Evolutionary conservation across 805 yeast genomes (phyloP), one percentile per base, ranked within the genome.

Genomic region (Tetrapisispora iriomotensis): DNA sequence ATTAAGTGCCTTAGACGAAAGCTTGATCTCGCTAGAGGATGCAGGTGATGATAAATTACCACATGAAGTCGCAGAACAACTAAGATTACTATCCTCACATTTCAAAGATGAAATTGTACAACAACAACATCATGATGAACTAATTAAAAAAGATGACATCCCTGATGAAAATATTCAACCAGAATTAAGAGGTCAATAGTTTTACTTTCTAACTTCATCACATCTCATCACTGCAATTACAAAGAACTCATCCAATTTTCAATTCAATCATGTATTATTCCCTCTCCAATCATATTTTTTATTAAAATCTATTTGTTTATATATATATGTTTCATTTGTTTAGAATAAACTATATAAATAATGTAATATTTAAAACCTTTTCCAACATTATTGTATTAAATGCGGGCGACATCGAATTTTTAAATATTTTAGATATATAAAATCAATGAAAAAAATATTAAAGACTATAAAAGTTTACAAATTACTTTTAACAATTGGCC

Each of bases 121-220:
- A 19, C 39, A 49, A 15, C 41, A 38, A 8, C 37, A 45, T 33
- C 52, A 47, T 23, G 46, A 47, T 32, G 47, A 42, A 22, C 12
- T 31, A 17, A 42, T 38, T n/a, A 40, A 41, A 14, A 29, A 55
- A 23, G 53, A 47, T 13, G 58, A 51, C 21, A 52, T 52, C 21
- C 45, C 58, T 1, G 62, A 58, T 36, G 64, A 58, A 38, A 60
- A 60, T 36, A 60, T 60, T 37, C 64, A 60, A 42, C 64, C 64
- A 9, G 62, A 58, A 44, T 45, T 60, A 38, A 54, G 62, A 45
- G 61, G 57, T 10, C 59, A 57, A 28, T 59, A 38, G 18, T 13
- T 29, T 28, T 10, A 14, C 4, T 14, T 14, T 14, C 13, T 8
- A 8, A 14, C 8, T 28, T 4, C 17, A 4, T 29, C 7, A 18